Evolutionary conservation across 2,329 filamentous ascomycete genomes (phyloP).

Genomic region (Fusarium albidum): DNA sequence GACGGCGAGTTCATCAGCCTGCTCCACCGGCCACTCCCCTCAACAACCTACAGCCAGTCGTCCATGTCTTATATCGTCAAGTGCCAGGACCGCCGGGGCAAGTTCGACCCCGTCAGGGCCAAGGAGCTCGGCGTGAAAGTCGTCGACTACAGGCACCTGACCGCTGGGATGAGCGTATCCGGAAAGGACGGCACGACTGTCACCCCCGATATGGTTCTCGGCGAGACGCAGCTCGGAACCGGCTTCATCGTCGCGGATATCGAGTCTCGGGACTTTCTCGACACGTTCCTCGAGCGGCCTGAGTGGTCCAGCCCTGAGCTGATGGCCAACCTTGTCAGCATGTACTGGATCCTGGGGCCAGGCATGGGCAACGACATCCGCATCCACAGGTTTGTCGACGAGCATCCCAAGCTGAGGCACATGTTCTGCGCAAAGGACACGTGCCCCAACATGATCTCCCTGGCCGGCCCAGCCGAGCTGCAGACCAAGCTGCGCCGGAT

Average conservation of each 20-base stretch:
- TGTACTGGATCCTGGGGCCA: slow-evolving; percentile 84
- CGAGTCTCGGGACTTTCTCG: slow-evolving; percentile 74
- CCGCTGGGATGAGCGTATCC: slow-evolving; percentile 68
- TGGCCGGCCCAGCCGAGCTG: slow-evolving; percentile 72
- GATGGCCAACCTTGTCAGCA: slow-evolving; percentile 70
- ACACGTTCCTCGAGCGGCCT: slow-evolving; percentile 70
- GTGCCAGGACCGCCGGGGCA: slow-evolving; percentile 78
- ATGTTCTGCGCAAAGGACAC: slow-evolving; percentile 78
- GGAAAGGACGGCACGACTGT: slow-evolving; percentile 73
- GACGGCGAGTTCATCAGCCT: slow-evolving; percentile 28
- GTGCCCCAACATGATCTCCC: slow-evolving; percentile 77
- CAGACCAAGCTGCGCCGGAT: slow-evolving; percentile 75
- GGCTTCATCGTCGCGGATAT: slow-evolving; percentile 85
- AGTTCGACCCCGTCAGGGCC: slow-evolving; percentile 76
- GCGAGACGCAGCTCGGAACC: slow-evolving; percentile 68
- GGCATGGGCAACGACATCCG: slow-evolving; percentile 69
- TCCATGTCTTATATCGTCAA: slow-evolving; percentile 90
- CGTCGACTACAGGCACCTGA: slow-evolving; percentile 66
- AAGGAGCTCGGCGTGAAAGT: slow-evolving; percentile 68
- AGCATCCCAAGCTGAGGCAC: slow-evolving; percentile 71
- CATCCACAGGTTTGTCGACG: slow-evolving; percentile 74
- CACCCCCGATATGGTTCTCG: slow-evolving; percentile 88
- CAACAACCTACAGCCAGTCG: slow-evolving; percentile 69
- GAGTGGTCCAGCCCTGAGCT: slow-evolving; percentile 75
- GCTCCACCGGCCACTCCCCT: slow-evolving; percentile 62